phyloP scores from a whole-genome alignment of 73 alveolate genomes.

The Effrenium voratum region DNA sequence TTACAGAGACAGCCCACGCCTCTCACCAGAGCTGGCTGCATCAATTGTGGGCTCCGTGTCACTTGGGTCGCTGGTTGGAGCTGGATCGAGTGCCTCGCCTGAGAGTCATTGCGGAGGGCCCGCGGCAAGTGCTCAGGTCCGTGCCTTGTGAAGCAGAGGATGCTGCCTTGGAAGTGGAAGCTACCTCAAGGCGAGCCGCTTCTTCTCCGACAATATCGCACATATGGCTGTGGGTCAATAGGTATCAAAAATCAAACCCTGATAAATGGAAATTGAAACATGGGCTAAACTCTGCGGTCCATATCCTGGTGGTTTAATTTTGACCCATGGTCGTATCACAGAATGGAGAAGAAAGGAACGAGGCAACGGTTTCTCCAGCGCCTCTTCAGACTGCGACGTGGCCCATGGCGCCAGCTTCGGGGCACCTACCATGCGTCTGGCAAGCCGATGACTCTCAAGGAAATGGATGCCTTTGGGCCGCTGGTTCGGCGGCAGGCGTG shows the following conservation, averaged over 20 bases:
- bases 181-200: background rate
- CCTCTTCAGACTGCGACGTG: background rate
- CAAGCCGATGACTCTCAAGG: background rate
- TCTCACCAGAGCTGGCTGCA: conserved; percentile 37
- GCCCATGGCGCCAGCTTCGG: background rate
- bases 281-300: background rate
- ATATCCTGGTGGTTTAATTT: background rate
- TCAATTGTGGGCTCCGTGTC: conserved; percentile 18
- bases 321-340: background rate
- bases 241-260: background rate
- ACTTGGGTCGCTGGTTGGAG: background rate
- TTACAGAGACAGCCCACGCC: background rate
- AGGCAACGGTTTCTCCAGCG: background rate
- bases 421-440: background rate
- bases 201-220: background rate
- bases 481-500: background rate
- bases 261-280: background rate
- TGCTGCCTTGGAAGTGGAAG: background rate
- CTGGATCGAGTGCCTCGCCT: background rate
- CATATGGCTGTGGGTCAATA: background rate
- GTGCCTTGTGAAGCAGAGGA: background rate
- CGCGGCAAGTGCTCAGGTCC: background rate
- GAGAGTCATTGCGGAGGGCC: no score
- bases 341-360: background rate
- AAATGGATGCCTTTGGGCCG: background rate